Percentiles rank a stretch among this genome's conserved stretches.
phyloP scores from a whole-genome alignment of 2,329 filamentous ascomycete species.

The Rugonectria rugulosa region DNA sequence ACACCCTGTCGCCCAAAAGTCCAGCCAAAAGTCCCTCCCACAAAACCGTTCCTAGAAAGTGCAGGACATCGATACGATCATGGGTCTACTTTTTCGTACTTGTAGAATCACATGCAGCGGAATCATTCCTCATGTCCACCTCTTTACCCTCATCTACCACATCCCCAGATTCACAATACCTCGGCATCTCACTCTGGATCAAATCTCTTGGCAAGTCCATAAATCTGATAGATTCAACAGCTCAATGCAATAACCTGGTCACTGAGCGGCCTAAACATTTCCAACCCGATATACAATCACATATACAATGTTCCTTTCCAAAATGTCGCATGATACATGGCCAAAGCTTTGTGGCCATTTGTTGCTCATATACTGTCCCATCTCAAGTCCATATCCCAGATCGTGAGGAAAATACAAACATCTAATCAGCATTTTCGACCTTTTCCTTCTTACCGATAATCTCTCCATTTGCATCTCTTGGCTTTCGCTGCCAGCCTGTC shows the following conservation, averaged over 20 bases:
- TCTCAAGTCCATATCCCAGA: neutral
- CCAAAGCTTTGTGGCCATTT: neutral
- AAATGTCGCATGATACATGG: neutral
- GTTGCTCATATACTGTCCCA: neutral
- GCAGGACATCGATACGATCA: too few relatives aligned
- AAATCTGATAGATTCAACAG: neutral
- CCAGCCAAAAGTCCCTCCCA: too few relatives aligned
- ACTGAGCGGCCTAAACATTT: neutral
- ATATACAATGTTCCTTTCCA: neutral
- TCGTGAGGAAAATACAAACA: neutral
- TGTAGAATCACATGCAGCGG: conserved; percentile 8
- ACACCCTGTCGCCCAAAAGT: too few relatives aligned
- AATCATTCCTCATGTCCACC: conserved; percentile 11
- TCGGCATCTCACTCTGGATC: neutral
- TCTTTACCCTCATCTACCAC: neutral
- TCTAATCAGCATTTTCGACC: neutral
- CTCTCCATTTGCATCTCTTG: conserved; percentile 58
- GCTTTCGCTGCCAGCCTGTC: conserved; percentile 82
- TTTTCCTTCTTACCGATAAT: conserved; percentile 40
- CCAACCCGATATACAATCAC: neutral
- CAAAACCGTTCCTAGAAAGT: too few relatives aligned
- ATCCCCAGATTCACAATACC: neutral
- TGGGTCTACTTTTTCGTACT: neutral
- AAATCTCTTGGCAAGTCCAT: neutral
- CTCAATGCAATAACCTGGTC: neutral